Evolutionary conservation across 2,329 filamentous ascomycete genomes (phyloP).

Genomic region (Xylaria multiplex): DNA sequence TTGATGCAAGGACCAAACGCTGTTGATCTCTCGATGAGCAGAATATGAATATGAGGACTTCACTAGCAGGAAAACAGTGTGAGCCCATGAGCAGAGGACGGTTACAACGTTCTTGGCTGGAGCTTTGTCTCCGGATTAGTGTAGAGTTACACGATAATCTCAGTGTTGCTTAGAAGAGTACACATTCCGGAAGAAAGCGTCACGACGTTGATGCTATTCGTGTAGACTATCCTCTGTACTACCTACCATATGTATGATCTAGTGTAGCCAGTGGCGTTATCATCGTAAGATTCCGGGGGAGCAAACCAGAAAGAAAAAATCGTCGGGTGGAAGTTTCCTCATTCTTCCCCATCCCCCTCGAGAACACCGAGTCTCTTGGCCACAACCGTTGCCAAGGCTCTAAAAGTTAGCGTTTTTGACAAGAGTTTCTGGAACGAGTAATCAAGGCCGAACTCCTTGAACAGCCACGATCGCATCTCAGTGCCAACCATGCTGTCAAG

Average conservation of each 20-base stretch:
- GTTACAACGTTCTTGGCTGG: no score
- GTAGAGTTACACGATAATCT: no score
- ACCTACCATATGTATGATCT: not conserved
- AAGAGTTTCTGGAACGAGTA: slow-evolving; percentile 53
- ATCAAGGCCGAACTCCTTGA: slow-evolving; percentile 51
- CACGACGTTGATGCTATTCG: not conserved
- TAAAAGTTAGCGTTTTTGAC: slow-evolving; percentile 45
- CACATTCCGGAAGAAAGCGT: not conserved
- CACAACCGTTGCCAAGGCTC: slow-evolving; percentile 32
- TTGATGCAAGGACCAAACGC: slow-evolving; percentile 19
- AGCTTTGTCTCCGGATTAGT: no score
- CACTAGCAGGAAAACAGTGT: not conserved
- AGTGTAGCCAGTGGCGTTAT: slow-evolving; percentile 20
- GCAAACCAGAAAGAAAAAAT: not conserved
- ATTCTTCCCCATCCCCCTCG: slow-evolving; percentile 8
- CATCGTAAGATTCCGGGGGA: slow-evolving; percentile 23
- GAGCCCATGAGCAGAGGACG: no score
- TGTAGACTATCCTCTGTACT: not conserved
- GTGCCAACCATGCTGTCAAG: slow-evolving; percentile 52
- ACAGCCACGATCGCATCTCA: slow-evolving; percentile 52
- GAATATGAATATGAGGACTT: not conserved
- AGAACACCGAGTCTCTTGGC: slow-evolving; percentile 25
- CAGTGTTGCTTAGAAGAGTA: not conserved
- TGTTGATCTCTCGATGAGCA: not conserved
- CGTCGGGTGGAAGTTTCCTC: not conserved